phyloP scores from a whole-genome alignment of 176 grass and related monocot genomes.

The Oryza coarctata region DNA sequence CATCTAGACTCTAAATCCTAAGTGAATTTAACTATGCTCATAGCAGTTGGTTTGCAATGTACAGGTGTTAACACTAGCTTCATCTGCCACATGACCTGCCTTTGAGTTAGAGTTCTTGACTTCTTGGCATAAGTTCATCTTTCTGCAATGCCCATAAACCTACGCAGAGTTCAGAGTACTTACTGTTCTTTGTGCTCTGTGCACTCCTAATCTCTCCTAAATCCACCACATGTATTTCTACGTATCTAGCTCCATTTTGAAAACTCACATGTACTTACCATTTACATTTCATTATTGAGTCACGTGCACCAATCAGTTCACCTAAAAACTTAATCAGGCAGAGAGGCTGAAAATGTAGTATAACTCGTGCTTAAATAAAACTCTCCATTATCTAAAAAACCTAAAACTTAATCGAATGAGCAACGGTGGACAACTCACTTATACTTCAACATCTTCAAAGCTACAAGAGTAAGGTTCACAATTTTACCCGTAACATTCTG shows the following conservation, averaged over 20 bases:
- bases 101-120: background rate
- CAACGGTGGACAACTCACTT: no score
- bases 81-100: conserved; percentile 3
- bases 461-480: no score
- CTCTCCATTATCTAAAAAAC: no score
- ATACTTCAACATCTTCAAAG: no score
- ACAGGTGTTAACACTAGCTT: conserved; percentile 16
- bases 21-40: conserved; percentile 25
- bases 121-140: conserved; percentile 1
- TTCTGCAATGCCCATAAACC: background rate
- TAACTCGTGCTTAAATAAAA: no score
- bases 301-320: no score
- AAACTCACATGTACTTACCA: background rate
- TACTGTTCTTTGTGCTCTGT: conserved; percentile 7
- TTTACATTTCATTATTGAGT: background rate
- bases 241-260: background rate
- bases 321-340: no score
- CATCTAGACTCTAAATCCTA: conserved; percentile 16
- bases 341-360: no score
- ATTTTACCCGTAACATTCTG: background rate
- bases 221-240: background rate
- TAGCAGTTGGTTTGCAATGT: conserved; percentile 33
- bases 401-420: no score
- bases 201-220: conserved; percentile 6
- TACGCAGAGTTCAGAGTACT: conserved; percentile 32